Evolutionary conservation across 139 green algal genomes (phyloP), one percentile per base, ranked within the genome.

Genomic region (Desmodesmus armatus): DNA sequence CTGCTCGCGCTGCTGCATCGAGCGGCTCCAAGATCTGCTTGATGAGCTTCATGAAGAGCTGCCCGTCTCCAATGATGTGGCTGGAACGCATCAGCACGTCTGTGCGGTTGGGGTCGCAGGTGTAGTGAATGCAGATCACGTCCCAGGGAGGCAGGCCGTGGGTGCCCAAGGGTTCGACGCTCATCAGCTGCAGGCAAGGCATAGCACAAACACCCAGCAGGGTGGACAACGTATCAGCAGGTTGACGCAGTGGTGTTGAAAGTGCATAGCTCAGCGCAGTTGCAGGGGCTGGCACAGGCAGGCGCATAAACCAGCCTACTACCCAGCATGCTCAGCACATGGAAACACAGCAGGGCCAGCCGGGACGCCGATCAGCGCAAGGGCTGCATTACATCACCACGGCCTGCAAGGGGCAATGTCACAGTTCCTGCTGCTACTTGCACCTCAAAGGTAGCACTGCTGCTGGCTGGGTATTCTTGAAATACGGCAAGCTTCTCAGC

Each of bases 11-110:
- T 84, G 78, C 23, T 37, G n/a, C 80, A 44, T 86, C 80, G 35
- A 80, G 51, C 25, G 76, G 76, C 9, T 72, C 76, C 76, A 82
- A 58, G 27, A 82, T 82, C 55, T 79, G 49, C 39, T 80, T 80
- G 51, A 86, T 78, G 5, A 86, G 72, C 69, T 73, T 69, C 80
- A 86, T 86, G 37, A 86, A 86, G 1, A 86, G 80, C 69, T 86
- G 80, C 3, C 80, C 80, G 35, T 86, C 80, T 29, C 80, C 80
- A 33, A 86, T 86, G 27, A 86, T 73, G 53, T 86, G 80, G 69
- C 51, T 75, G 4, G 66, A 49, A 2, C 80, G 35, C 69, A 86
- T 69, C 37, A 86, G 49, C 37, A 86, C 69, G 23, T 86, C 80
- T 6, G 80, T 86, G 49, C 70, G 67, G 23, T 51, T 13, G 23